Evolutionary conservation across 108 stramenopile species (phyloP).

Genomic region (Licmophora abbreviata): DNA sequence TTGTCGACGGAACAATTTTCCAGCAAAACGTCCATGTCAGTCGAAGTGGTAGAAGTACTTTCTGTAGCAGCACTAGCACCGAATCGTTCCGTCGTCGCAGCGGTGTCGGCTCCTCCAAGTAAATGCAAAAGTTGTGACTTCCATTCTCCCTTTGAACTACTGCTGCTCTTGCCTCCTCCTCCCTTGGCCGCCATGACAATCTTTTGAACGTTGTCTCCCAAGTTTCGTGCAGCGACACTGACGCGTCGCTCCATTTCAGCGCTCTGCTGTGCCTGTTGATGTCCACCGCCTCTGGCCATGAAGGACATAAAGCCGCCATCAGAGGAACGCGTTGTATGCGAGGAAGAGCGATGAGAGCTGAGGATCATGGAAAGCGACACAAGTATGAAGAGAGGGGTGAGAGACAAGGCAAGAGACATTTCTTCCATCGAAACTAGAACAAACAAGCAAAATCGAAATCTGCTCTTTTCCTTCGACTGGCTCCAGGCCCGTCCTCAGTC

Average conservation of each 20-base stretch:
- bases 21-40: conserved; percentile 66
- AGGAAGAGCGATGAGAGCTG: no score
- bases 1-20: conserved; percentile 59
- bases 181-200: conserved; percentile 74
- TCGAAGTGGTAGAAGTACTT: conserved; percentile 4
- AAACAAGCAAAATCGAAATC: no score
- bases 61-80: conserved; percentile 1
- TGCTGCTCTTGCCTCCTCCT: conserved; percentile 13
- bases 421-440: no score
- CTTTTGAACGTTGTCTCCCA: conserved; percentile 71
- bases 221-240: conserved; percentile 54
- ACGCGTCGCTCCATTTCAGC: conserved; percentile 77
- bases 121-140: conserved; percentile 53
- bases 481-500: no score
- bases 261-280: conserved; percentile 30
- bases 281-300: conserved; percentile 4
- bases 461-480: no score
- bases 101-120: conserved; percentile 55
- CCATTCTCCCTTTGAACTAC: conserved; percentile 44
- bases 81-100: no score
- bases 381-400: no score
- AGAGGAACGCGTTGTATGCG: no score
- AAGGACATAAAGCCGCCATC: not conserved
- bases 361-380: no score
- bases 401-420: no score